phyloP scores from a whole-genome alignment of 805 yeast genomes.

The Kluyveromyces aestuarii region DNA sequence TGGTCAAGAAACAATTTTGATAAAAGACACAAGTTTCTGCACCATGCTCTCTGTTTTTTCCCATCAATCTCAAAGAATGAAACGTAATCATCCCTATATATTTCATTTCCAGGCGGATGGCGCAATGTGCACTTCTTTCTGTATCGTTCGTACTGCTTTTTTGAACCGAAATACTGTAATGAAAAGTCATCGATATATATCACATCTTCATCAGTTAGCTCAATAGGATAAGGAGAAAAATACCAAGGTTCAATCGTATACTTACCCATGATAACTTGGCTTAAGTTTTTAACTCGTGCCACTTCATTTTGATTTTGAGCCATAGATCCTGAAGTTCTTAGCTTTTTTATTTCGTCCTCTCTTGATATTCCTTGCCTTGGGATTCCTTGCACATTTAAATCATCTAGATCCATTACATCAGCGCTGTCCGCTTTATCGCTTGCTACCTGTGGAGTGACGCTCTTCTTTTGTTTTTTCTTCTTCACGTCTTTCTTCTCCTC shows the following conservation, averaged over 20 bases:
- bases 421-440: conserved; percentile 28
- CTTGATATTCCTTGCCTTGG: conserved; percentile 63
- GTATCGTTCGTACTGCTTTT: conserved; percentile 87
- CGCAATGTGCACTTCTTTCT: conserved; percentile 77
- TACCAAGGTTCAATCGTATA: conserved; percentile 98
- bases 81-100: conserved; percentile 84
- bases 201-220: conserved; percentile 84
- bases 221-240: conserved; percentile 94
- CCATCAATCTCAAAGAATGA: conserved; percentile 98
- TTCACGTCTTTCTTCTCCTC: conserved; percentile 33
- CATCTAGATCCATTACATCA: conserved; percentile 78
- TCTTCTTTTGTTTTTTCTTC: conserved; percentile 29
- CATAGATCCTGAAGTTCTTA: conserved; percentile 96
- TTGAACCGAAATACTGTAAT: conserved; percentile 77
- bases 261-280: conserved; percentile 73
- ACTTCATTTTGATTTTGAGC: conserved; percentile 81
- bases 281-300: conserved; percentile 80
- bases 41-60: conserved; percentile 92
- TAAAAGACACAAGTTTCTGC: conserved; percentile 87
- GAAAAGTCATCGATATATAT: conserved; percentile 90
- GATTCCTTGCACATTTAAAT: conserved; percentile 77
- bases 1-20: conserved; percentile 89
- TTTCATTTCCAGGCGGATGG: conserved; percentile 98
- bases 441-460: conserved; percentile 12
- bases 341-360: conserved; percentile 86